Conservation (phyloP, 148 eudicot species). For the Rhododendron molle region DNA sequence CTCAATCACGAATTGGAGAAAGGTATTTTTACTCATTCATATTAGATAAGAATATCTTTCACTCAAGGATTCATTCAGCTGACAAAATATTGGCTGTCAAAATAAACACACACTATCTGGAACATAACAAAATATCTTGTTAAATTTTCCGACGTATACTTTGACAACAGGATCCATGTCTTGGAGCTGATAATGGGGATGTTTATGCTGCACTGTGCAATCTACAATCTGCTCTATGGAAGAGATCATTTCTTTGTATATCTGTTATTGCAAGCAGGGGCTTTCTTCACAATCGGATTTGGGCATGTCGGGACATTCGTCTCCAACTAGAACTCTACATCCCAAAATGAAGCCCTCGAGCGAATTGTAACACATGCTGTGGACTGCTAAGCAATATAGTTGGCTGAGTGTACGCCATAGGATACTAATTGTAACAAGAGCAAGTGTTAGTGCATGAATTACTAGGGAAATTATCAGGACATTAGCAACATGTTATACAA, state of each 20-base stretch:
- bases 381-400: neutral
- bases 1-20: slow-evolving; percentile 24
- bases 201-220: slow-evolving; percentile 29
- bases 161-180: slow-evolving; percentile 32
- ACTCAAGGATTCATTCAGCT: slow-evolving; percentile 2
- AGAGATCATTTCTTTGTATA: slow-evolving; percentile 36
- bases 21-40: slow-evolving; percentile 16
- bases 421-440: neutral
- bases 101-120: neutral
- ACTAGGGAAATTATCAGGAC: neutral
- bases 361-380: neutral
- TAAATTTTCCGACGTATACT: neutral
- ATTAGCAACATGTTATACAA: neutral
- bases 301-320: slow-evolving; percentile 27
- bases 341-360: neutral
- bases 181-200: slow-evolving; percentile 36
- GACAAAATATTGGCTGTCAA: neutral
- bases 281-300: slow-evolving; percentile 35
- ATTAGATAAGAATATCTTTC: neutral
- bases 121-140: neutral
- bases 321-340: neutral
- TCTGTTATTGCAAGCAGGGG: slow-evolving; percentile 34
- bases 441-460: neutral
- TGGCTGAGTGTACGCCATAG: neutral
- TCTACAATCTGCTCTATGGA: slow-evolving; percentile 26